Evolutionary conservation across 2,329 filamentous ascomycete genomes (phyloP), one percentile per base, ranked within the genome.

Genomic region (Epichloe typhina): DNA sequence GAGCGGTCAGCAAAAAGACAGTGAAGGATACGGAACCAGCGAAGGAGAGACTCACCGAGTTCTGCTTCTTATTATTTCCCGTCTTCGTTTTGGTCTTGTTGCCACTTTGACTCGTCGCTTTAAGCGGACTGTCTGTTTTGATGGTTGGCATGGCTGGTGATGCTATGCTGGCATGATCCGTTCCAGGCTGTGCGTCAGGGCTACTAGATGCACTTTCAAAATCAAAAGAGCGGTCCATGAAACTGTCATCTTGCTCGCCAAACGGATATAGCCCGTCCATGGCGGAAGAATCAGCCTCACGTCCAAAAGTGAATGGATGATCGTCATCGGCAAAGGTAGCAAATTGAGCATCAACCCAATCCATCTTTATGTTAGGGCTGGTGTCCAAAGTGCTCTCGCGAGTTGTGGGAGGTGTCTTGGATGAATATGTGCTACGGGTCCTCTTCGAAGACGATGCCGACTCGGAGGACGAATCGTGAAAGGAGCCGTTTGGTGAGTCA

Each of bases 161-260:
- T 8, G 69, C 66, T 55, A 73, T 69, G 50, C 68, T 61, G 9
- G 54, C 49, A 37, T 55, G 61, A 13, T 52, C 54, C 11, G 52
- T 56, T 9, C 52, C 55, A 36, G 55, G 58, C 13, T 59, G 46
- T 8, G 65, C 67, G 51, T 70, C 72, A 5, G 80, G 77, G 53
- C 77, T 83, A 56, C 73, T 79, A 2, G 76, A 74, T 8, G 74
- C 74, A 57, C 76, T 79, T 15, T 76, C 73, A 59, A 83, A 82
- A 55, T 80, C 75, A 56, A 81, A 79, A 46, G 71, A 66, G 44
- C 68, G 66, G 49, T 73, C 68, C 68, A 75, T 72, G 48, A 69
- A 69, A 56, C 68, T 68, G 53, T 74, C 72, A 51, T 65, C 63
- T 17, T 63, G 56, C n/a, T 64, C 59, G 33, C 55, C 53, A 50